phyloP scores from a whole-genome alignment of 495 filamentous ascomycete species.

The Penicillium odoratum region DNA sequence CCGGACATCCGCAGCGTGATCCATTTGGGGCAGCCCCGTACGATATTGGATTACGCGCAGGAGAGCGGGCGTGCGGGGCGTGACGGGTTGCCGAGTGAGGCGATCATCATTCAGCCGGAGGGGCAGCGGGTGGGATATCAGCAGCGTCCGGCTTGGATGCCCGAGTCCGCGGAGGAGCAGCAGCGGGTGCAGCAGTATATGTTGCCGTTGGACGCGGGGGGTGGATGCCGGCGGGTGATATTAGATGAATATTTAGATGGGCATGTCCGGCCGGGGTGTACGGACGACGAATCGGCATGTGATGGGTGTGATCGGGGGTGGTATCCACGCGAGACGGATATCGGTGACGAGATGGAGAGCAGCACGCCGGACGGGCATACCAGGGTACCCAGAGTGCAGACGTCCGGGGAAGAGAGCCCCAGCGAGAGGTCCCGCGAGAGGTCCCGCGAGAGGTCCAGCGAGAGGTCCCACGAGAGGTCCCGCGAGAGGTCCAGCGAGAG shows the following conservation, averaged over 20 bases:
- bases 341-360: too few species aligned
- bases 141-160: neutral
- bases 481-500: too few species aligned
- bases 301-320: too few species aligned
- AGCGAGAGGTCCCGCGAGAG: too few species aligned
- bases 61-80: neutral
- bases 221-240: neutral
- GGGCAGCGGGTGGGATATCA: neutral
- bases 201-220: neutral
- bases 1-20: neutral
- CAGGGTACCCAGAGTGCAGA: too few species aligned
- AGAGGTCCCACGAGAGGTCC: too few species aligned
- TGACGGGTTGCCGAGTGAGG: neutral
- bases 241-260: constrained; percentile 4
- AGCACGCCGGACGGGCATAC: too few species aligned
- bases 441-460: too few species aligned
- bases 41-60: neutral
- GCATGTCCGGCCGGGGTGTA: neutral
- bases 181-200: neutral
- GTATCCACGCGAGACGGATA: too few species aligned
- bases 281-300: neutral
- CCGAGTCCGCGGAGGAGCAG: neutral
- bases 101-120: neutral
- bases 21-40: neutral
- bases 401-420: too few species aligned